A percentile compares a stretch with the other conserved stretches of the same genome.
Conservation (phyloP, 306 rosid species). For the Trifolium repens region DNA sequence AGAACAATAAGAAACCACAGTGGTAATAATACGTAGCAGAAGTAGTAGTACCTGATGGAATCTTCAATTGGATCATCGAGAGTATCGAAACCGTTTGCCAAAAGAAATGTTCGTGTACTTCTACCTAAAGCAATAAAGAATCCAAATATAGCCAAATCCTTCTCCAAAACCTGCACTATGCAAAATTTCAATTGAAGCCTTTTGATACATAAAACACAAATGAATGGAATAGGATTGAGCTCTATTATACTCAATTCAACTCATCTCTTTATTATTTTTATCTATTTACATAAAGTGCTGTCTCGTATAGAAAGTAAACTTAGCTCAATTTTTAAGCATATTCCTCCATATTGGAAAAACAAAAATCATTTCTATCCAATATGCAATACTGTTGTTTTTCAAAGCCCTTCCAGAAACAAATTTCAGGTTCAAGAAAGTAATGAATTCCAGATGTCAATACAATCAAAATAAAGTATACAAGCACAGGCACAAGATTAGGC, state of each 20-base stretch:
- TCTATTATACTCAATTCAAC: slow-evolving; percentile 24
- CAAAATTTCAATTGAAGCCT: slow-evolving; percentile 42
- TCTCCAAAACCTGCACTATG: slow-evolving; percentile 86
- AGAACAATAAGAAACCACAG: slow-evolving; percentile 34
- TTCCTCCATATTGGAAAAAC: not conserved
- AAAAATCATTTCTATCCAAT: not conserved
- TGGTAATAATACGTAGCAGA: slow-evolving; percentile 36
- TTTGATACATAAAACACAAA: slow-evolving; percentile 24
- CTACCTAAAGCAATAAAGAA: slow-evolving; percentile 98
- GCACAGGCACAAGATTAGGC: not conserved
- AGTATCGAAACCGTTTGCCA: slow-evolving; percentile 74
- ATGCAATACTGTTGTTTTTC: slow-evolving; percentile 19
- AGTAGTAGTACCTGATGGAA: slow-evolving; percentile 71
- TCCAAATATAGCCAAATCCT: slow-evolving; percentile 96
- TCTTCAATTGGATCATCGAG: slow-evolving; percentile 73
- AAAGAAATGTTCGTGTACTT: slow-evolving; percentile 76
- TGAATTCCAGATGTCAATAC: slow-evolving; percentile 32
- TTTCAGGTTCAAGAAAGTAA: slow-evolving; percentile 12
- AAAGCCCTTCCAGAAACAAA: slow-evolving; percentile 6
- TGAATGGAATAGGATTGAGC: slow-evolving; percentile 29
- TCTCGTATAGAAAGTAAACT: slow-evolving; percentile 14
- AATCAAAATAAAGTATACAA: slow-evolving; percentile 16
- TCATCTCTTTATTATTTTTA: slow-evolving; percentile 31
- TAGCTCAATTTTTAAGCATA: slow-evolving; percentile 6
- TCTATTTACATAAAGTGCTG: slow-evolving; percentile 12